phyloP scores from a whole-genome alignment of 331 rosid species.

The Saraca asoca region DNA sequence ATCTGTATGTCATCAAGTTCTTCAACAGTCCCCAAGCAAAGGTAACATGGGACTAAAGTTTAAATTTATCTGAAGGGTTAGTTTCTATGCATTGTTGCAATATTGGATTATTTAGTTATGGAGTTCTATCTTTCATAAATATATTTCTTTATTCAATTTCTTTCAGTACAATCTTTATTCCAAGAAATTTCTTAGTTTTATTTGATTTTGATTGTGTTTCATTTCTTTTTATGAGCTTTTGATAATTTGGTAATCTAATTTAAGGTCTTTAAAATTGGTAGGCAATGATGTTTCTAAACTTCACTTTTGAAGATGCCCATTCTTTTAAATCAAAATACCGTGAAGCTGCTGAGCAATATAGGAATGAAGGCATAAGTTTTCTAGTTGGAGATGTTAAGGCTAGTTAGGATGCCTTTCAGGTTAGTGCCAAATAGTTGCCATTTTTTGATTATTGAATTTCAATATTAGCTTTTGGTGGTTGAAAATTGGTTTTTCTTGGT shows the following conservation, averaged over 20 bases:
- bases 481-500: slow-evolving; percentile 36
- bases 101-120: neutral
- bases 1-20: slow-evolving; percentile 65
- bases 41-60: slow-evolving; percentile 44
- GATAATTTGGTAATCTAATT: too few species aligned
- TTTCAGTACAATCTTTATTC: neutral
- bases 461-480: slow-evolving; percentile 9
- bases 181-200: neutral
- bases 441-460: slow-evolving; percentile 1
- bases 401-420: slow-evolving; percentile 86
- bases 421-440: slow-evolving; percentile 33
- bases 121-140: neutral
- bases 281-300: slow-evolving; percentile 89
- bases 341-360: slow-evolving; percentile 72
- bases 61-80: slow-evolving; percentile 10
- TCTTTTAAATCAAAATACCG: slow-evolving; percentile 59
- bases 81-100: neutral
- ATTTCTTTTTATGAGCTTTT: neutral
- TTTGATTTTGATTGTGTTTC: neutral
- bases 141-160: neutral
- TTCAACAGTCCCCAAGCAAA: slow-evolving; percentile 59
- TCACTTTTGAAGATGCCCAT: slow-evolving; percentile 53
- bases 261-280: slow-evolving; percentile 43
- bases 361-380: slow-evolving; percentile 62
- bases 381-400: slow-evolving; percentile 75